Conservation (phyloP, 768 basidiomycete genomes). For the Macrolepiota dolichaula region DNA sequence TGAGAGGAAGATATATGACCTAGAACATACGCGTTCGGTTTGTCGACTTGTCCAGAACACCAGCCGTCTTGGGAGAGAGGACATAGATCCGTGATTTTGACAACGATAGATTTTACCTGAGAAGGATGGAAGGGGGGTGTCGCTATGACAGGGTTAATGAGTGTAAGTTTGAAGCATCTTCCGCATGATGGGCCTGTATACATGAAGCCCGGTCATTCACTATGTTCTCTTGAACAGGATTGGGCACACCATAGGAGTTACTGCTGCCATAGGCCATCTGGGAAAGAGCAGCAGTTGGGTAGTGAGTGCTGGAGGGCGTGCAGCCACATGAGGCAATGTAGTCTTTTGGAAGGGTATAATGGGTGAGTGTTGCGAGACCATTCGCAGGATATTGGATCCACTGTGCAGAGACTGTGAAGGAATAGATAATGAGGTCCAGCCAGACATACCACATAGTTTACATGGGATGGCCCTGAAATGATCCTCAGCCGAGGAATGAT, state of each 20-base stretch:
- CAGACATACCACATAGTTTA: conserved; percentile 7
- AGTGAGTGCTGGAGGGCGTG: conserved; percentile 59
- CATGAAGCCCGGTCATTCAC: neutral
- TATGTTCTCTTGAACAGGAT: neutral
- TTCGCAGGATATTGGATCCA: conserved; percentile 66
- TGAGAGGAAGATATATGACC: neutral
- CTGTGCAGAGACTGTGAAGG: conserved; percentile 17
- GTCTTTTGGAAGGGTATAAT: conserved; percentile 56
- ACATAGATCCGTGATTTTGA: conserved; percentile 82
- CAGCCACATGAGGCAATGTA: conserved; percentile 79
- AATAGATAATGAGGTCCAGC: neutral
- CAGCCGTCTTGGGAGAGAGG: conserved; percentile 59
- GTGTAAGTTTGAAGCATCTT: conserved; percentile 73
- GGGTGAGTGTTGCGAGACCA: conserved; percentile 76
- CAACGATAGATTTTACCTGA: conserved; percentile 54
- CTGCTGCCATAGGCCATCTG: conserved; percentile 80
- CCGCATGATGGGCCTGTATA: conserved; percentile 66
- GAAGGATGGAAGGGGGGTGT: conserved; percentile 70
- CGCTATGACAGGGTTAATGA: conserved; percentile 63
- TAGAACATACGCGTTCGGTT: conserved; percentile 58
- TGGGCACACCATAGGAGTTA: conserved; percentile 49
- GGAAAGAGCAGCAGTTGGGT: conserved; percentile 77
- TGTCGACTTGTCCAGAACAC: conserved; percentile 64
- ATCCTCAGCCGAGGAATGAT: neutral
- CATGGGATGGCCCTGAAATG: conserved; percentile 3